Evolutionary conservation across 1,284 basidiomycete genomes (phyloP).

Genomic region (Mycosarcoma mackinlayi): DNA sequence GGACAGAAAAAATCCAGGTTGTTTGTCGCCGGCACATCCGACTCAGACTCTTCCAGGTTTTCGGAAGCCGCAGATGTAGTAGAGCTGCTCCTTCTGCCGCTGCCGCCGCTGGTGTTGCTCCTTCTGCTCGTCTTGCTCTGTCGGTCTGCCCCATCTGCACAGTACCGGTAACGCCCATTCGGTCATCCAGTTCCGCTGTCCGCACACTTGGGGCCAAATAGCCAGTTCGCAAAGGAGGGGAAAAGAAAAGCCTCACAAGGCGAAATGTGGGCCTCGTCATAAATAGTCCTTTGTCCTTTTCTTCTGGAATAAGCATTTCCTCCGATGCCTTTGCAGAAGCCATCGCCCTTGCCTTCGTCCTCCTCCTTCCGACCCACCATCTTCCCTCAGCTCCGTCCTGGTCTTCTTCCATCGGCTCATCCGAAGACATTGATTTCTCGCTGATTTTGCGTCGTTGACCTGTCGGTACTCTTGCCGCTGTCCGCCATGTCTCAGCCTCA

Average conservation of each 20-base stretch:
- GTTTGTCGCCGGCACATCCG: conserved; percentile 19
- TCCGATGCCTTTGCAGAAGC: neutral
- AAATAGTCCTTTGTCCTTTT: neutral
- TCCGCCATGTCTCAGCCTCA: conserved; percentile 17
- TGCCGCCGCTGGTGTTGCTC: no score
- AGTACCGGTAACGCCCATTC: no score
- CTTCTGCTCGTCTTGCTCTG: no score
- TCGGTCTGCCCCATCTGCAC: no score
- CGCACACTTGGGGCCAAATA: no score
- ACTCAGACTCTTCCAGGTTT: no score
- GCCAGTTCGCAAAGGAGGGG: no score
- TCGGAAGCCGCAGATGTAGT: no score
- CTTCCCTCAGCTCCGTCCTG: neutral
- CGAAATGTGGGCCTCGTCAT: neutral
- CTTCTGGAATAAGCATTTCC: neutral
- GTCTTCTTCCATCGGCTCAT: conserved; percentile 4
- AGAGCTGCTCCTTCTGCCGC: no score
- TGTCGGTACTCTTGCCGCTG: neutral
- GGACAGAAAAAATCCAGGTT: neutral
- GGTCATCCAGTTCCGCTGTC: no score
- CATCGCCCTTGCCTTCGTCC: neutral
- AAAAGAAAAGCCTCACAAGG: no score
- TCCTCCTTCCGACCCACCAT: neutral
- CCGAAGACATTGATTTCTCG: neutral
- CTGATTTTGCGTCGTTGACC: neutral